phyloP scores from a whole-genome alignment of 805 yeast genomes.

The Lipomyces mesembrius region DNA sequence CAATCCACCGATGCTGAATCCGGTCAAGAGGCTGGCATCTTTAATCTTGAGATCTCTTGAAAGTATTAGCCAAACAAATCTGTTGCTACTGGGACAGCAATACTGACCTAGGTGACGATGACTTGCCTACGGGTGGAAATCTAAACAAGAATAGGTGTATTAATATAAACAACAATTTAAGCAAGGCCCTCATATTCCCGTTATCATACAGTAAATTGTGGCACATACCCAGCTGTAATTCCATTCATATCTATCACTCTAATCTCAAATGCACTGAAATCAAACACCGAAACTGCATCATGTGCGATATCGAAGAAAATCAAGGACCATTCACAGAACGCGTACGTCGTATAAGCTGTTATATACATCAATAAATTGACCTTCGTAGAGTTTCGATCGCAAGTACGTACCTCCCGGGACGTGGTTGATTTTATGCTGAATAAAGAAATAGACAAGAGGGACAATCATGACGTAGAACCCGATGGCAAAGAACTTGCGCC shows the following conservation, averaged over 20 bases:
- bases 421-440: constrained; percentile 88
- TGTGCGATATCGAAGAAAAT: constrained; percentile 82
- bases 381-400: not conserved
- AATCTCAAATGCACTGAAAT: constrained; percentile 68
- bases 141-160: constrained; percentile 17
- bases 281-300: constrained; percentile 77
- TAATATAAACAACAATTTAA: constrained; percentile 8
- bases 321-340: constrained; percentile 92
- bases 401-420: constrained; percentile 61
- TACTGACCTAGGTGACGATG: constrained; percentile 6
- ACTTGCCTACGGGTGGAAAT: constrained; percentile 13
- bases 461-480: constrained; percentile 72
- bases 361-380: not conserved
- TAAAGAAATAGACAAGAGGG: constrained; percentile 85
- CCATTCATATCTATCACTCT: constrained; percentile 44
- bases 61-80: constrained; percentile 8
- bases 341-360: constrained; percentile 84
- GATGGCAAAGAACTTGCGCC: constrained; percentile 58
- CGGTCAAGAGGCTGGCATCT: constrained; percentile 26
- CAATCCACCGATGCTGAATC: constrained; percentile 34
- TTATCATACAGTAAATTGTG: constrained; percentile 24
- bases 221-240: constrained; percentile 40
- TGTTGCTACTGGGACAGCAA: not conserved
- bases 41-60: constrained; percentile 7
- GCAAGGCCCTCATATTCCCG: not conserved